Evolutionary conservation across 2,329 filamentous ascomycete genomes (phyloP).

Genomic region (Botryosphaeria dothidea): DNA sequence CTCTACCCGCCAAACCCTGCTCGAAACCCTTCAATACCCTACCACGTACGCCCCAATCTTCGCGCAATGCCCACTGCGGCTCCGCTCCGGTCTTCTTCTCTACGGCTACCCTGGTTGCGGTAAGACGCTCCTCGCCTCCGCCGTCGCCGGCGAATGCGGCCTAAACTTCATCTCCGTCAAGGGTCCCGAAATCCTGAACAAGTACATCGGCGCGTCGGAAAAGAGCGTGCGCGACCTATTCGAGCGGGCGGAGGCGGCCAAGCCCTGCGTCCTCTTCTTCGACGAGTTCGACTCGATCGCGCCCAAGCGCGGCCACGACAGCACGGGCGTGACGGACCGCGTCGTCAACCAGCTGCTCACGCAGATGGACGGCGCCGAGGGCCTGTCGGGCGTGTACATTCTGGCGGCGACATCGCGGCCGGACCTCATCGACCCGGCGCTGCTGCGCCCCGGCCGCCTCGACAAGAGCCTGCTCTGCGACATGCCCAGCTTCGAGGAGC

Average conservation of each 20-base stretch:
- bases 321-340: slow-evolving; percentile 95
- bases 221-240: slow-evolving; percentile 96
- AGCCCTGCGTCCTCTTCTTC: slow-evolving; percentile 95
- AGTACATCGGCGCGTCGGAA: slow-evolving; percentile 97
- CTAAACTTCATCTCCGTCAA: slow-evolving; percentile 99
- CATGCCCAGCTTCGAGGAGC: slow-evolving; percentile 76
- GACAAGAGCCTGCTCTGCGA: slow-evolving; percentile 94
- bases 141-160: slow-evolving; percentile 95
- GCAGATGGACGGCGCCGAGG: slow-evolving; percentile 98
- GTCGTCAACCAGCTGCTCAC: slow-evolving; percentile 98
- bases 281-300: slow-evolving; percentile 99
- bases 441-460: slow-evolving; percentile 85
- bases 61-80: slow-evolving; percentile 88
- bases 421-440: slow-evolving; percentile 91
- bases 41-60: slow-evolving; percentile 99
- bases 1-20: slow-evolving; percentile 82
- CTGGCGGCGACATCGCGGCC: slow-evolving; percentile 91
- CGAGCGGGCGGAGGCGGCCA: slow-evolving; percentile 84
- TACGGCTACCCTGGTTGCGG: slow-evolving; percentile 97
- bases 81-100: slow-evolving; percentile 87
- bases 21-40: slow-evolving; percentile 95
- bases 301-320: slow-evolving; percentile 94
- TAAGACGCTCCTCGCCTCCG: slow-evolving; percentile 92
- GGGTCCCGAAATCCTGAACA: slow-evolving; percentile 96
- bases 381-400: slow-evolving; percentile 91